These are phyloP conservation scores for Wickerhamomyces queroliae DNA, from an alignment of 805 yeast species.

Conservation along the genomic window DNA sequence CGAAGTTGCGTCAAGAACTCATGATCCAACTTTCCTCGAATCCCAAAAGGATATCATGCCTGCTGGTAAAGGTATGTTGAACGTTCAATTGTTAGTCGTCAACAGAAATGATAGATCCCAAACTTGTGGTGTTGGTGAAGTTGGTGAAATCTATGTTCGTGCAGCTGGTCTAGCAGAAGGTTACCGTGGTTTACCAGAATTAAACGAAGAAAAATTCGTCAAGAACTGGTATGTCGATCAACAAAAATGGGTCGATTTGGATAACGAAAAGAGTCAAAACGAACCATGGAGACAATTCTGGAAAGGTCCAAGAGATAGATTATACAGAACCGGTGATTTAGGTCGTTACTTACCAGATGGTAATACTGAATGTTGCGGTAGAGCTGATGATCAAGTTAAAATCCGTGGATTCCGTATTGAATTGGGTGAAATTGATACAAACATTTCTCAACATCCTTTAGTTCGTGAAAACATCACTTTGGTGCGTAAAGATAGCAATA, in stretches of 20 bases:
- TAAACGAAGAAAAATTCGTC: conserved; percentile 82
- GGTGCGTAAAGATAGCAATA: conserved; percentile 86
- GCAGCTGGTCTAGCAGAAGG: conserved; percentile 99
- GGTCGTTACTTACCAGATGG: conserved; percentile 98
- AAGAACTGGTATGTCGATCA: conserved; percentile 85
- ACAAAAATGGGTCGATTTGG: conserved; percentile 54
- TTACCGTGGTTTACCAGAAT: conserved; percentile 84
- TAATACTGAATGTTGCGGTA: conserved; percentile 95
- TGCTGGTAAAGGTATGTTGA: conserved; percentile 96
- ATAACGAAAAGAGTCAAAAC: conserved; percentile 36
- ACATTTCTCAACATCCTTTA: conserved; percentile 85
- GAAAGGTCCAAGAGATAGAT: conserved; percentile 92
- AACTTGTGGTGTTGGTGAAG: conserved; percentile 97
- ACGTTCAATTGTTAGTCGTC: conserved; percentile 91
- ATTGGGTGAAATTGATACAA: conserved; percentile 97
- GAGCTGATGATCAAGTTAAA: conserved; percentile 98
- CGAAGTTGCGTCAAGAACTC: conserved; percentile 70
- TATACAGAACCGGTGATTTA: conserved; percentile 95
- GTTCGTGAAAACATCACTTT: conserved; percentile 92
- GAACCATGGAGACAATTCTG: conserved; percentile 71
- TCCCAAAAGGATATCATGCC: conserved; percentile 94
- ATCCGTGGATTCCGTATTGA: conserved; percentile 98
- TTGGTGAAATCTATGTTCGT: conserved; percentile 96
- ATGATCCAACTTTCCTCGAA: conserved; percentile 69
- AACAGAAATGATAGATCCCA: conserved; percentile 84